These are phyloP conservation scores for Entonaema liquescens DNA, from an alignment of 495 filamentous ascomycete species.

Conservation along the genomic window DNA sequence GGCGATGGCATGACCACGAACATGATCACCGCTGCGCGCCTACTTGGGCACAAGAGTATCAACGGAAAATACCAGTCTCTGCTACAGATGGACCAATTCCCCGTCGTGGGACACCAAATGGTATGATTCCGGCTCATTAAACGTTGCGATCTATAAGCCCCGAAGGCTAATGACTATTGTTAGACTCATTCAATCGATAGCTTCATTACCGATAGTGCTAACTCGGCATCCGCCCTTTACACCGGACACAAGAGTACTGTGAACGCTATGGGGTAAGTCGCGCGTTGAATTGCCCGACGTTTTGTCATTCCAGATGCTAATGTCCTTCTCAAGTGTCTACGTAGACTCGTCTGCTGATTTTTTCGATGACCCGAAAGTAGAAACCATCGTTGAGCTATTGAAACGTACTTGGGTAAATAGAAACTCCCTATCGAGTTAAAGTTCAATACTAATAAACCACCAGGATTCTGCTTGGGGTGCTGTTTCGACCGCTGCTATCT, in stretches of 20 bases:
- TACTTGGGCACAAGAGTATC: conserved; percentile 76
- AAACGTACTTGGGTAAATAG: conserved; percentile 63
- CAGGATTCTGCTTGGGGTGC: conserved; percentile 59
- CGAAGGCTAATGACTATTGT: conserved; percentile 16
- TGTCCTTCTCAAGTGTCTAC: conserved; percentile 61
- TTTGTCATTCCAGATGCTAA: not conserved
- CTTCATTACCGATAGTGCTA: conserved; percentile 81
- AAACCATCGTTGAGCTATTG: conserved; percentile 78
- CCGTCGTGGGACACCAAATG: conserved; percentile 75
- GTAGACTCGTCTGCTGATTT: conserved; percentile 69
- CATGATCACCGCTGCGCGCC: conserved; percentile 75
- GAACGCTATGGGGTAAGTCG: conserved; percentile 69
- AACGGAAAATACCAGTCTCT: conserved; percentile 76
- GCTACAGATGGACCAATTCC: conserved; percentile 76
- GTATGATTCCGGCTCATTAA: not conserved
- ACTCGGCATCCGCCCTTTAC: conserved; percentile 77
- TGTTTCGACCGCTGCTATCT: conserved; percentile 73
- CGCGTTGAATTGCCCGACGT: not conserved
- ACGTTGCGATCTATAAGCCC: conserved; percentile 12
- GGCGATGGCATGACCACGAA: conserved; percentile 81
- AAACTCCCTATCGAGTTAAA: too few species aligned
- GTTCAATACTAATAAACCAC: conserved; percentile 10
- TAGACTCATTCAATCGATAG: conserved; percentile 73
- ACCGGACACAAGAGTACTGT: conserved; percentile 77
- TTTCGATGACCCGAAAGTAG: conserved; percentile 80